phyloP scores from a whole-genome alignment of 73 alveolate species.

The Stentor roeselii region DNA sequence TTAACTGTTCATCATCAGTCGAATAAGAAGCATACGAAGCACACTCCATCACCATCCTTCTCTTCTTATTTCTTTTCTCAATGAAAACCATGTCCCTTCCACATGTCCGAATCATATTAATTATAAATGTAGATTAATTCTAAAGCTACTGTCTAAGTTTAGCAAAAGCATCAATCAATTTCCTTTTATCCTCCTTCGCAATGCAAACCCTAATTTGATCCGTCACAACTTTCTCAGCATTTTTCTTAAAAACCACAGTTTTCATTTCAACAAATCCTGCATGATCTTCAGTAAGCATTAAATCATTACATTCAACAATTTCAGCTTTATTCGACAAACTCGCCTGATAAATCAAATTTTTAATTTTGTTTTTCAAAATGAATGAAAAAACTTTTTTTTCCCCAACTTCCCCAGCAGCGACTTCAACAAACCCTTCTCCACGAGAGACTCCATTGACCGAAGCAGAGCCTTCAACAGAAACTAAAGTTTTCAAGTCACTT shows the following conservation, averaged over 20 bases:
- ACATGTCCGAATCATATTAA: neutral
- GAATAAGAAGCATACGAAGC: neutral
- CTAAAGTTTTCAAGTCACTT: neutral
- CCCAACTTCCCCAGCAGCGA: neutral
- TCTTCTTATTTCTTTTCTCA: no score
- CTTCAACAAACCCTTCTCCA: neutral
- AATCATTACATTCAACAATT: neutral
- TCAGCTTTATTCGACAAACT: neutral
- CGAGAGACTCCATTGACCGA: neutral
- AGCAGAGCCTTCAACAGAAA: neutral
- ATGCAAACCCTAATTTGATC: neutral
- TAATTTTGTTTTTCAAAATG: neutral
- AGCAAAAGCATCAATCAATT: neutral
- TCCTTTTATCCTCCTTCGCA: neutral
- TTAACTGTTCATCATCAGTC: no score
- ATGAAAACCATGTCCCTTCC: neutral
- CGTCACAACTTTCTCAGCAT: neutral
- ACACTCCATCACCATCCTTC: neutral
- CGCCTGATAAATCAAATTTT: neutral
- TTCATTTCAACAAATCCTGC: neutral
- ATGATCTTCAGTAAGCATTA: neutral
- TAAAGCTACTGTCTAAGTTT: neutral
- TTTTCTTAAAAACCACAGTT: neutral
- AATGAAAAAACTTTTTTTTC: neutral
- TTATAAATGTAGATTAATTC: neutral